A percentile compares a stretch with the other conserved stretches of the same genome.
Conservation (phyloP, 164 flowering plant genomes). For the Stephania yunnanensis region DNA sequence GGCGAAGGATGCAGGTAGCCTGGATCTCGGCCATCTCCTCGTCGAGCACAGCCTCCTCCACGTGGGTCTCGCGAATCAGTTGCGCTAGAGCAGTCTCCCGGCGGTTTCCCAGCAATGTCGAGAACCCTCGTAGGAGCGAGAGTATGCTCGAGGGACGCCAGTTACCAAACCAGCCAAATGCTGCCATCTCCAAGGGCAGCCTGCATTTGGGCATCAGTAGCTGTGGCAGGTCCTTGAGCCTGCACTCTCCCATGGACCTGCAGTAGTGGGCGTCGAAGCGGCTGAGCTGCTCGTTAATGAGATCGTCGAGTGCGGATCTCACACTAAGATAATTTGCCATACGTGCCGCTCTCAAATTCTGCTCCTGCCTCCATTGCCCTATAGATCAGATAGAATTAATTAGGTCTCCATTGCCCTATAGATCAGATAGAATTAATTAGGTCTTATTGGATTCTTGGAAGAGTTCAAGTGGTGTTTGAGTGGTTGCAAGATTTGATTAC, state of each 20-base stretch:
- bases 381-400: not conserved
- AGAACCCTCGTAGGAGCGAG: slow-evolving; percentile 32
- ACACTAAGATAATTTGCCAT: slow-evolving; percentile 51
- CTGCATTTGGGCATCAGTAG: slow-evolving; percentile 54
- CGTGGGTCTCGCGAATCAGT: slow-evolving; percentile 45
- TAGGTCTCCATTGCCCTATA: slow-evolving; percentile 39
- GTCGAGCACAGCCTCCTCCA: slow-evolving; percentile 74
- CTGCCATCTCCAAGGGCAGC: slow-evolving; percentile 52
- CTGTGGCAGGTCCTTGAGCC: slow-evolving; percentile 40
- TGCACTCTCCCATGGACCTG: slow-evolving; percentile 29
- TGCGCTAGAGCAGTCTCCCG: slow-evolving; percentile 31
- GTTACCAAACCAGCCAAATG: slow-evolving; percentile 69
- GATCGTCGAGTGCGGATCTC: slow-evolving; percentile 42
- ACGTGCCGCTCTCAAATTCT: slow-evolving; percentile 40
- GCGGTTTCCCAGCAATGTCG: slow-evolving; percentile 18
- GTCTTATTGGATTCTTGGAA: not conserved
- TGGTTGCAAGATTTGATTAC: too few species aligned
- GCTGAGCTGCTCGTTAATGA: slow-evolving; percentile 53
- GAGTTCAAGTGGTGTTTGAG: not conserved
- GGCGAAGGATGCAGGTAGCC: slow-evolving; percentile 56
- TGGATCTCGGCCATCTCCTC: slow-evolving; percentile 75
- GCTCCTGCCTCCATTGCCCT: slow-evolving; percentile 51
- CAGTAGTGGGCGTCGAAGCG: slow-evolving; percentile 37
- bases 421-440: not conserved
- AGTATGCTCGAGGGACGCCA: slow-evolving; percentile 77